Percentiles rank a stretch among this genome's conserved stretches.
Conservation (phyloP, 306 rosid species). For the Cucurbita argyrosperma region DNA sequence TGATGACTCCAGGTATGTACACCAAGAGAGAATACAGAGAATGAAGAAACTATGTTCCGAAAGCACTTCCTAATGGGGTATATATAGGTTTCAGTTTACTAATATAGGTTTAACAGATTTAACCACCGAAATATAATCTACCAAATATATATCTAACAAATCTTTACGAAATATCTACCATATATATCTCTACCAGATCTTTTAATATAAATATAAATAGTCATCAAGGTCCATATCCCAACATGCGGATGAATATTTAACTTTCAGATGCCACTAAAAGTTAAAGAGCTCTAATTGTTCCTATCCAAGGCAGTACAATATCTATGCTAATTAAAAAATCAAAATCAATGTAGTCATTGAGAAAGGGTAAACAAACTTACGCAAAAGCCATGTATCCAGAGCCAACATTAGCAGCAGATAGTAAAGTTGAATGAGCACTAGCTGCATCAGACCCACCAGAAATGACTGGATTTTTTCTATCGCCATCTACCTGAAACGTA, state of each 20-base stretch:
- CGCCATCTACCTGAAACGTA: constrained; percentile 59
- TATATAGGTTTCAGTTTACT: too few relatives aligned
- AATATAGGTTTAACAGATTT: too few relatives aligned
- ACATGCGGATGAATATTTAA: neutral
- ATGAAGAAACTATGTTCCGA: too few relatives aligned
- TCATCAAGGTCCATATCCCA: too few relatives aligned
- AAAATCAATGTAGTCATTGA: neutral
- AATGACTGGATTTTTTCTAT: constrained; percentile 49
- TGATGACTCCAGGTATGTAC: too few relatives aligned
- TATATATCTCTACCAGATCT: too few relatives aligned
- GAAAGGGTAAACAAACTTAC: constrained; percentile 28
- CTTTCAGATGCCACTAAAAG: neutral
- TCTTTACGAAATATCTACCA: too few relatives aligned
- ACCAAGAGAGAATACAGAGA: too few relatives aligned
- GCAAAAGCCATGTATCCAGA: constrained; percentile 78
- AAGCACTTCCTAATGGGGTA: too few relatives aligned
- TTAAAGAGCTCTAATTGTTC: neutral
- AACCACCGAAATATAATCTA: too few relatives aligned
- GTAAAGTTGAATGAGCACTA: constrained; percentile 52
- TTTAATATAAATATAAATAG: too few relatives aligned
- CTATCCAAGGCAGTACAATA: neutral
- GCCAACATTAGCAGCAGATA: constrained; percentile 64
- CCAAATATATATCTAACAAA: too few relatives aligned
- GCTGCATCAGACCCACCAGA: constrained; percentile 44
- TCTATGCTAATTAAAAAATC: neutral